Percentiles rank a stretch among this genome's conserved stretches.
phyloP scores from a whole-genome alignment of 163 green algal genomes.

The Coccomyxa subellipsoidea region DNA sequence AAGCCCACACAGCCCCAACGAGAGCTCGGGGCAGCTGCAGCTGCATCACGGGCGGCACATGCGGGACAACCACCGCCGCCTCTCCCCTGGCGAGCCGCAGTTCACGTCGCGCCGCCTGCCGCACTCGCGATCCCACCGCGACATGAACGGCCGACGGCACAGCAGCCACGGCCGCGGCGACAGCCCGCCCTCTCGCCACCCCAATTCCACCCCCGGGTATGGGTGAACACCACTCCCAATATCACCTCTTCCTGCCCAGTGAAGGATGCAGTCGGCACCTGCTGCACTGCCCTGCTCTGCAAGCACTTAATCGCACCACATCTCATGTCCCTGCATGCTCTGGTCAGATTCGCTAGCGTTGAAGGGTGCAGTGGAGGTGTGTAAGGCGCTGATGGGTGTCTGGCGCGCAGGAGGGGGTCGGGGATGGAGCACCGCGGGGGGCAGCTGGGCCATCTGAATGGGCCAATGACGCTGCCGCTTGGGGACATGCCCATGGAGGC shows the following conservation, averaged over 20 bases:
- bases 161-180: not conserved
- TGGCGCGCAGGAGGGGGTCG: not conserved
- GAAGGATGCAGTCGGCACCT: no score
- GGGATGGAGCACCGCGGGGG: not conserved
- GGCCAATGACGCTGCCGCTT: not conserved
- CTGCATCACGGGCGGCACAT: not conserved
- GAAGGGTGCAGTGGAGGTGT: no score
- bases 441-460: not conserved
- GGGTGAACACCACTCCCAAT: not conserved
- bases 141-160: not conserved
- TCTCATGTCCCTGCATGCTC: not conserved
- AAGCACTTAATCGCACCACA: not conserved
- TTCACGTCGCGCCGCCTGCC: not conserved
- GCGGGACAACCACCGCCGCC: not conserved
- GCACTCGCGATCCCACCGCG: not conserved
- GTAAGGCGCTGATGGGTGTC: not conserved
- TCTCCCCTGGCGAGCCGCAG: not conserved
- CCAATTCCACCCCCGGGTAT: not conserved
- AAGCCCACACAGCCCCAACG: not conserved
- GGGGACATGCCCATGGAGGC: constrained; percentile 2
- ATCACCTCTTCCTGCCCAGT: no score
- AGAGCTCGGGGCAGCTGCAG: not conserved
- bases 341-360: no score
- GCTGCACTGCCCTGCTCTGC: not conserved
- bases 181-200: not conserved